Evolutionary conservation across 345 rosid genomes (phyloP), one percentile per base, ranked within the genome.

Genomic region (Lumnitzera racemosa): DNA sequence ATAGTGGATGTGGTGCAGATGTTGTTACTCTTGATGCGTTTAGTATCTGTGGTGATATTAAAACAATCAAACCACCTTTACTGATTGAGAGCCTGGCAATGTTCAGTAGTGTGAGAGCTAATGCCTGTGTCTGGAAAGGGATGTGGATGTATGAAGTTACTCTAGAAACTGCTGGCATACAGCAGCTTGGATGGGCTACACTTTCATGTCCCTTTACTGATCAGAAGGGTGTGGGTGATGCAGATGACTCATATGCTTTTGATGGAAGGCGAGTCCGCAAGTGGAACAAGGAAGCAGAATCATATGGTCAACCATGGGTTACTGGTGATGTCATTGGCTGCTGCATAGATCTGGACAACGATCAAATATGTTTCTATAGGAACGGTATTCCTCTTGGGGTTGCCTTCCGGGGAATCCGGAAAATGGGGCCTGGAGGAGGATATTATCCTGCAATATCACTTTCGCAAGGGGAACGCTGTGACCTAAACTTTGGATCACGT

Each of bases 121-220:
- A 94, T 78, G 80, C 76, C 61, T 82, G 78, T 76, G 87, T 85
- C 61, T 92, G 98, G 98, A 83, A 80, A 75, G 91, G 98, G 15
- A 92, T 83, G 76, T 92, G 98, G 97, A 89, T 92, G 98, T 92
- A 89, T 71, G 98, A 92, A 83, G 96, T 86, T 31, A 68, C 79
- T 53, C 80, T 94, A 51, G 99, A 90, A 76, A 90, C 97, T 69
- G 83, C 90, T n/a, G 97, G 97, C 49, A 76, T 90, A 53, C 99
- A 85, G 49, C 95, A 86, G 70, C 87, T 94, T 62, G 99, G 99
- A 31, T 94, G 99, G 99, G 97, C 97, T 15, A 90, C 96, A 24
- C 75, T 79, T 55, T 74, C 90, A 49, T 94, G 97, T 64, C 96
- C 91, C 27, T 94, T 94, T 68, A 90, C 91, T 43, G 95, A 94